These are phyloP conservation scores for Rhynchosporium graminicola DNA, from an alignment of 2,329 filamentous ascomycete species.

Conservation along the genomic window DNA sequence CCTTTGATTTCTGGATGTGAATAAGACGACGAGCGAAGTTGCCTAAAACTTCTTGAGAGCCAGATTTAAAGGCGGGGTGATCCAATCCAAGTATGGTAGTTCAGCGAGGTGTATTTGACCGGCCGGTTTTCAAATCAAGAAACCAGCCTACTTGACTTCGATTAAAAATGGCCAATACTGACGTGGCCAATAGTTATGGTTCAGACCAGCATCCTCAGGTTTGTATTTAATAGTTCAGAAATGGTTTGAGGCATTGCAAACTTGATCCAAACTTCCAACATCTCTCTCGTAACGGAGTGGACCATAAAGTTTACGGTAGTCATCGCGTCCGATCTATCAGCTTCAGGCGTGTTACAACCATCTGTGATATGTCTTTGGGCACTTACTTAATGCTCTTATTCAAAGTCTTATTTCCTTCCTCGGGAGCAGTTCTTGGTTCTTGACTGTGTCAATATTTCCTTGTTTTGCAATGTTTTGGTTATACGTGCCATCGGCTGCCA, in stretches of 20 bases:
- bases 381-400: too few relatives aligned
- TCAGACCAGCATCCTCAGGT: neutral
- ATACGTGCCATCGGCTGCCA: too few relatives aligned
- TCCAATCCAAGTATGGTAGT: neutral
- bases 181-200: neutral
- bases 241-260: neutral
- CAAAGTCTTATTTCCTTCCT: too few relatives aligned
- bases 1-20: too few relatives aligned
- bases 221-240: neutral
- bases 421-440: too few relatives aligned
- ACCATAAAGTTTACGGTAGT: too few relatives aligned
- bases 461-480: too few relatives aligned
- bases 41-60: neutral
- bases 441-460: too few relatives aligned
- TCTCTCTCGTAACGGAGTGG: too few relatives aligned
- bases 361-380: too few relatives aligned
- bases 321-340: too few relatives aligned
- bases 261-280: neutral
- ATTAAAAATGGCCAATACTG: conserved; percentile 21
- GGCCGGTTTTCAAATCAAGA: conserved; percentile 27
- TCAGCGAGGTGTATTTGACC: conserved; percentile 26
- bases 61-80: neutral
- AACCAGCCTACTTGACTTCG: conserved; percentile 17
- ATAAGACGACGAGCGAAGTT: neutral
- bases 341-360: too few relatives aligned